Evolutionary conservation across 805 yeast species (phyloP), one percentile per base, ranked within the genome.

Genomic region (Zygosaccharomyces rouxii): DNA sequence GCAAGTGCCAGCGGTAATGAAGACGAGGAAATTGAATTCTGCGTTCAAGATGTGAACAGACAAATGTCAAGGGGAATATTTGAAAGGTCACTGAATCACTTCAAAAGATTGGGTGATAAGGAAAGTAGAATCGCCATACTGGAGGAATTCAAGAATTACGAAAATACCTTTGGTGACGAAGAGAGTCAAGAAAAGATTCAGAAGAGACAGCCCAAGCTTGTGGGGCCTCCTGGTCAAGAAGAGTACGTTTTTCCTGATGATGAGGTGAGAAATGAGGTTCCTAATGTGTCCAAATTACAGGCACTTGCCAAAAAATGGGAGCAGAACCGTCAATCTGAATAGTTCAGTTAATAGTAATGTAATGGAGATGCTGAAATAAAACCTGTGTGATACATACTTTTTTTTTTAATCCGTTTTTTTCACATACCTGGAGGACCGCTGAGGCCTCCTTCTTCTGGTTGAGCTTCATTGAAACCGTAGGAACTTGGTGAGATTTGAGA

Each of bases 211-310:
- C 96, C 96, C 0, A 67, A 71, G 6, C 58, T 76, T 9, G 76
- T 77, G 19, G 37, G 21, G 14, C 11, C 19, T 16, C 10, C 37
- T 33, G 53, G 47, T 42, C 28, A 50, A 33, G 16, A 46, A 56
- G 89, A 81, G 48, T 84, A 81, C 62, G 67, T 77, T 4, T 88
- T 85, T 57, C 87, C 90, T 1, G 86, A 83, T 39, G 86, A 82
- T 54, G 44, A 40, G 19, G 74, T 70, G 40, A 61, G 50, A 16
- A 19, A 39, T 10, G 45, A 54, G 54, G 38, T 18, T 48, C 55
- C 60, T 3, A 54, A 56, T 23, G 54, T 54, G 10, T 56, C 66
- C 13, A 73, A 68, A 43, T 66, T 79, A 38, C 55, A 77, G 44
- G 74, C 70, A 22, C 70, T 76, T 55, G 83, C 83, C 0, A 70